A percentile compares a stretch with the other conserved stretches of the same genome.
phyloP scores from a whole-genome alignment of 192 early-diverging fungal species.

The Rhizophlyctis rosea region DNA sequence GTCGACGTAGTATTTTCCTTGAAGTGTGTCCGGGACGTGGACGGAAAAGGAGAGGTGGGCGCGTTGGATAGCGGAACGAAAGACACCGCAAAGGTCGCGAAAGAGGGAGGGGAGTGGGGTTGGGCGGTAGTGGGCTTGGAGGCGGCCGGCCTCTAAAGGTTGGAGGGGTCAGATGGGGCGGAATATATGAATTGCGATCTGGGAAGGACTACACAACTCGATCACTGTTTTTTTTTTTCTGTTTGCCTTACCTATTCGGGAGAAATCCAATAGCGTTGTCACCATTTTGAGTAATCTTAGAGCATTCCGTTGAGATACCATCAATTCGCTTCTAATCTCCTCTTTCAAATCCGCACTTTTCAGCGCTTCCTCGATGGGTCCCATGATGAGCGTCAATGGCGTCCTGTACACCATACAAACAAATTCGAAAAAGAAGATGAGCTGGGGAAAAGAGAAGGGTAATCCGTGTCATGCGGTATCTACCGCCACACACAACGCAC shows the following conservation, averaged over 20 bases:
- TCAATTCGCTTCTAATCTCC: constrained; percentile 21
- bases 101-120: constrained; percentile 2
- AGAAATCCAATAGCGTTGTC: constrained; percentile 47
- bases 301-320: constrained; percentile 42
- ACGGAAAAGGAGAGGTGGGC: not conserved
- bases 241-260: constrained; percentile 42
- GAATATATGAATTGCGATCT: constrained; percentile 34
- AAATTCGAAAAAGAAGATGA: too few species aligned
- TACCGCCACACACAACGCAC: too few species aligned
- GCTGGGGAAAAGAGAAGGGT: too few species aligned
- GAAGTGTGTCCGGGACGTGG: not conserved
- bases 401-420: constrained; percentile 37
- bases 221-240: too few species aligned
- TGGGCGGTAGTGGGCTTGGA: constrained; percentile 9
- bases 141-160: constrained; percentile 17
- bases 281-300: constrained; percentile 47
- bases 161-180: constrained; percentile 36
- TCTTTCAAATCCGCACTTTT: constrained; percentile 17
- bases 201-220: too few species aligned
- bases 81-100: constrained; percentile 15
- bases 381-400: constrained; percentile 46
- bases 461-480: too few species aligned
- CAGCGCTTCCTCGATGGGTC: constrained; percentile 44
- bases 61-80: constrained; percentile 15
- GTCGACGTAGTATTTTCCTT: constrained; percentile 18